Evolutionary conservation across 768 basidiomycete genomes (phyloP).

Genomic region (Podaxis pistillaris): DNA sequence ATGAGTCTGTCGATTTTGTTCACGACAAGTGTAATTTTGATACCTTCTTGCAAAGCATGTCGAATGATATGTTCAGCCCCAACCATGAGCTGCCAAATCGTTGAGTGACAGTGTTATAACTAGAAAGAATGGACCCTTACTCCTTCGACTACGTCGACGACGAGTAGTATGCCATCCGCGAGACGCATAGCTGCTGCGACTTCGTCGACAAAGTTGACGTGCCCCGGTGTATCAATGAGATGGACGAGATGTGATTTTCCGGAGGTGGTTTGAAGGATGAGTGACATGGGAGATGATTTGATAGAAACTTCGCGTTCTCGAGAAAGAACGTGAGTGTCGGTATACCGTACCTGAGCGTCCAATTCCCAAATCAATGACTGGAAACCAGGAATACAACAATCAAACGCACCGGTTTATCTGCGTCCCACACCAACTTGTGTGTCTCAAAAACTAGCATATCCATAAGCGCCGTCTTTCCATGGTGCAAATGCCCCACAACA

Average conservation of each 20-base stretch:
- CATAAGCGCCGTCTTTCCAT: constrained; percentile 95
- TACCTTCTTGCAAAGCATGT: constrained; percentile 84
- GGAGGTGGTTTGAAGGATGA: constrained; percentile 77
- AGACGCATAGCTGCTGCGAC: constrained; percentile 85
- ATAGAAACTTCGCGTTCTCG: constrained; percentile 90
- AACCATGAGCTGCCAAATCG: constrained; percentile 72
- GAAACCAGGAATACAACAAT: background rate
- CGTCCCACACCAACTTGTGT: constrained; percentile 92
- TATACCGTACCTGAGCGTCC: constrained; percentile 76
- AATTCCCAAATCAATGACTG: background rate
- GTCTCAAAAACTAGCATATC: constrained; percentile 98
- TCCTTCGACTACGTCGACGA: constrained; percentile 98
- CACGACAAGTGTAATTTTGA: constrained; percentile 89
- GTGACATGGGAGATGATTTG: constrained; percentile 96
- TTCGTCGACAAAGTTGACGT: constrained; percentile 99
- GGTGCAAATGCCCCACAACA: constrained; percentile 94
- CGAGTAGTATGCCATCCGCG: constrained; percentile 87
- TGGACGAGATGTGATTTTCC: constrained; percentile 95
- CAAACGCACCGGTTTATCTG: constrained; percentile 74
- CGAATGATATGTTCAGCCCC: constrained; percentile 86
- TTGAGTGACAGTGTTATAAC: constrained; percentile 18
- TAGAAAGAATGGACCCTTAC: constrained; percentile 43
- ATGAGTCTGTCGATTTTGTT: constrained; percentile 99
- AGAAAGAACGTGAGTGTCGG: constrained; percentile 91
- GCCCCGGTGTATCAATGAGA: constrained; percentile 95